phyloP scores from a whole-genome alignment of 257 asterid genomes.

The Mentha longifolia region DNA sequence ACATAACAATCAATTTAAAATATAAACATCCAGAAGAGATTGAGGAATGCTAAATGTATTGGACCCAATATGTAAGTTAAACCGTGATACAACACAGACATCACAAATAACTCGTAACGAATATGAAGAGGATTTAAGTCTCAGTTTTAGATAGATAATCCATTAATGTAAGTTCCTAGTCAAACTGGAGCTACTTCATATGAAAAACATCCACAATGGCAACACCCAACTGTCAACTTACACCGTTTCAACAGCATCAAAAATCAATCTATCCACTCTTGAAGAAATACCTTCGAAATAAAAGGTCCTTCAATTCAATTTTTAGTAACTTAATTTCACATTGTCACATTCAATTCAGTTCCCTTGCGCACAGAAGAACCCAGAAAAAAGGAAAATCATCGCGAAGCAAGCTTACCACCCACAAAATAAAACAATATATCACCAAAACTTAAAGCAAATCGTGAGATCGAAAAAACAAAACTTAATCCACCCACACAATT shows the following conservation, averaged over 20 bases:
- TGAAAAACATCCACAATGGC: not conserved
- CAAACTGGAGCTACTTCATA: slow-evolving; percentile 20
- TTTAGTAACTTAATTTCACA: not conserved
- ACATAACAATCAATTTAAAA: not conserved
- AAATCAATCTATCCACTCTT: slow-evolving; percentile 7
- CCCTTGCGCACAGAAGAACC: slow-evolving; percentile 4
- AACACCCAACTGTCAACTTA: slow-evolving; percentile 9
- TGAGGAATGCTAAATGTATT: not conserved
- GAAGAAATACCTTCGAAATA: not conserved
- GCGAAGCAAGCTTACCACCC: not conserved
- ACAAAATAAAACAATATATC: not conserved
- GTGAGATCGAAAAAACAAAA: not conserved
- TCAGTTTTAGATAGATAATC: not conserved
- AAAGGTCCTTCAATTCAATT: slow-evolving; percentile 3
- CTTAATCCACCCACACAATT: slow-evolving; percentile 8
- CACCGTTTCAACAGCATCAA: not conserved
- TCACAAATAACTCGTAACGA: not conserved
- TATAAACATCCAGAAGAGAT: not conserved
- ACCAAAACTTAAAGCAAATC: not conserved
- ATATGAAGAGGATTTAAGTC: not conserved
- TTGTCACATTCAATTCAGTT: slow-evolving; percentile 2
- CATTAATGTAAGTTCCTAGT: not conserved
- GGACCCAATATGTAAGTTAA: not conserved
- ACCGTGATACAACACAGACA: not conserved
- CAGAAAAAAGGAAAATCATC: not conserved